phyloP scores from a whole-genome alignment of 805 yeast genomes.

The Starmera dryadoides region DNA sequence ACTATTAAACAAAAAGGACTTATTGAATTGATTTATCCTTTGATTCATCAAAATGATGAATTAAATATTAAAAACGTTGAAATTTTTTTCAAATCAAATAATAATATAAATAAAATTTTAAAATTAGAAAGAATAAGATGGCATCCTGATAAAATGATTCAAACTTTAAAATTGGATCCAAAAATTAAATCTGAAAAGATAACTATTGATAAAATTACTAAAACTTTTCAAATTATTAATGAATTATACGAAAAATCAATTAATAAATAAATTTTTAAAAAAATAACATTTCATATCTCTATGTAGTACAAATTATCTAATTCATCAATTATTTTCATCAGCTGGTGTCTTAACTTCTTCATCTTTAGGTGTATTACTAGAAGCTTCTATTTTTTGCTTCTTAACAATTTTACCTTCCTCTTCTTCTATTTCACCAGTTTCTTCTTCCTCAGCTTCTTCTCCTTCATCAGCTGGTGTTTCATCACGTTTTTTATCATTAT shows the following conservation, averaged over 20 bases:
- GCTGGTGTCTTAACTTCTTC: slow-evolving; percentile 7
- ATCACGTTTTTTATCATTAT: slow-evolving; percentile 22
- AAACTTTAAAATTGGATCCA: slow-evolving; percentile 14
- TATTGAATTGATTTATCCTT: slow-evolving; percentile 17
- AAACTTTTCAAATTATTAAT: slow-evolving; percentile 36
- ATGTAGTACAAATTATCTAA: too few relatives aligned
- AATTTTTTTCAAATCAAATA: slow-evolving; percentile 9
- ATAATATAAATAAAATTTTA: slow-evolving; percentile 12
- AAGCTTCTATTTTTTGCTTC: slow-evolving; percentile 3
- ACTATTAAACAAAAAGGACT: slow-evolving; percentile 5
- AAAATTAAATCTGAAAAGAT: slow-evolving; percentile 4
- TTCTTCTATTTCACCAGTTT: slow-evolving; percentile 7
- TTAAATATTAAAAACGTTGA: slow-evolving; percentile 7
- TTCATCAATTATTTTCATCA: neutral
- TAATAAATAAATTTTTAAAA: neutral
- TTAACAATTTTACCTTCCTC: slow-evolving; percentile 10
- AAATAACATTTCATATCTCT: too few relatives aligned
- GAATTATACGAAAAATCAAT: slow-evolving; percentile 24
- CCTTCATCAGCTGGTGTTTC: slow-evolving; percentile 19
- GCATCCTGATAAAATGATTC: slow-evolving; percentile 65
- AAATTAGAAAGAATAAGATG: slow-evolving; percentile 52
- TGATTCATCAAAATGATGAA: slow-evolving; percentile 27
- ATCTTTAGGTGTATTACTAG: slow-evolving; percentile 22
- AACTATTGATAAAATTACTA: slow-evolving; percentile 24
- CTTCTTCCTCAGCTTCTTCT: slow-evolving; percentile 9